Evolutionary conservation across 345 rosid genomes (phyloP).

Genomic region (Ceriops zippeliana): DNA sequence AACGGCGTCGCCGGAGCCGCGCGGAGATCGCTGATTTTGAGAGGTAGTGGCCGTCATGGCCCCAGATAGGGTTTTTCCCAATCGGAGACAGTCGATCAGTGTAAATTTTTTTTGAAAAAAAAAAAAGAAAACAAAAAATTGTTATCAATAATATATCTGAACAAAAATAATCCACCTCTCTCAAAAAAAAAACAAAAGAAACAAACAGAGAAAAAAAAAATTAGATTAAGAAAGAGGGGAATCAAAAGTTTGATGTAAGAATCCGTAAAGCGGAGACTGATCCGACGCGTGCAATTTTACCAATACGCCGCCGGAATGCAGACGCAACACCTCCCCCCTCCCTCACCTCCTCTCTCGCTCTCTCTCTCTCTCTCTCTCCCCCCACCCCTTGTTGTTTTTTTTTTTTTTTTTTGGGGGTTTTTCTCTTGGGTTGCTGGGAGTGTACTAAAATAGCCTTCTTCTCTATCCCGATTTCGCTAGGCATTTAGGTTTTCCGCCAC

Average conservation of each 20-base stretch:
- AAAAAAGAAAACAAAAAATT: neutral
- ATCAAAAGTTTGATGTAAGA: neutral
- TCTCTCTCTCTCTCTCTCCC: neutral
- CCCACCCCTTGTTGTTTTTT: neutral
- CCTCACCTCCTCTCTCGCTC: neutral
- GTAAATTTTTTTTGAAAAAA: neutral
- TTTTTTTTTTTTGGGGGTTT: neutral
- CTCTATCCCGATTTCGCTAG: too few relatives aligned
- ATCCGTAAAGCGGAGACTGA: constrained; percentile 3
- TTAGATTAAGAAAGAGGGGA: neutral
- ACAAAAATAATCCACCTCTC: too few relatives aligned
- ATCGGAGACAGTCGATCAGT: too few relatives aligned
- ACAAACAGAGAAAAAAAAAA: too few relatives aligned
- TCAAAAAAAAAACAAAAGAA: too few relatives aligned
- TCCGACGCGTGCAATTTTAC: constrained; percentile 7
- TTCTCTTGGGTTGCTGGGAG: neutral
- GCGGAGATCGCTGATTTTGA: constrained; percentile 32
- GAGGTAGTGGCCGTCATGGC: constrained; percentile 48
- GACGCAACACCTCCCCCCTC: too few relatives aligned
- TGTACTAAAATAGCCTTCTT: too few relatives aligned
- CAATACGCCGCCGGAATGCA: too few relatives aligned
- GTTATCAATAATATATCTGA: too few relatives aligned
- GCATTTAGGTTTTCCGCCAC: too few relatives aligned
- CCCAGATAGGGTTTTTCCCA: constrained; percentile 34
- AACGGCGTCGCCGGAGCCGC: constrained; percentile 22